phyloP scores from a whole-genome alignment of 2,329 filamentous ascomycete genomes.

The Zymoseptoria tritici region DNA sequence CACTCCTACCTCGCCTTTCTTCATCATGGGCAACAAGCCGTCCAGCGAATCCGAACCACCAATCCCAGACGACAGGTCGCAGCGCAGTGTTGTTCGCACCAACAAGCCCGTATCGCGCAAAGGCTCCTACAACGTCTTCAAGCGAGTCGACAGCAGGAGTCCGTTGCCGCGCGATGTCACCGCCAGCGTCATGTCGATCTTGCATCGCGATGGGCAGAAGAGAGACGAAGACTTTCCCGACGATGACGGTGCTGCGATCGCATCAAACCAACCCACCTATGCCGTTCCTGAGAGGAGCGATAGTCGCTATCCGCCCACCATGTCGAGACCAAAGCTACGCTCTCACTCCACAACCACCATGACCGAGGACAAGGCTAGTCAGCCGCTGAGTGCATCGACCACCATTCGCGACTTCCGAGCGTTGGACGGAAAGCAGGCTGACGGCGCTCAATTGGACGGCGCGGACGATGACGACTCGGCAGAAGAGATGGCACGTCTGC shows the following conservation, averaged over 20 bases:
- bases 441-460: neutral
- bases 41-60: conserved; percentile 15
- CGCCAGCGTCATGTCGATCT: conserved; percentile 19
- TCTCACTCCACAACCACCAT: conserved; percentile 22
- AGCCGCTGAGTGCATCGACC: conserved; percentile 21
- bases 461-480: neutral
- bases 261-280: conserved; percentile 5
- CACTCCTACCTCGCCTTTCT: conserved; percentile 14
- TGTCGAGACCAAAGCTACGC: conserved; percentile 10
- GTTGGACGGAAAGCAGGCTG: conserved; percentile 3
- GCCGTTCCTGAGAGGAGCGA: conserved; percentile 15
- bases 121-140: conserved; percentile 28
- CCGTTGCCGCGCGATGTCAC: conserved; percentile 19
- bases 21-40: conserved; percentile 26
- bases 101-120: conserved; percentile 20
- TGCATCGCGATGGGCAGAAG: conserved; percentile 13
- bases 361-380: conserved; percentile 14
- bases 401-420: conserved; percentile 19
- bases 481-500: neutral
- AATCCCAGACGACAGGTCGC: conserved; percentile 18
- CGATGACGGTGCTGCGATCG: conserved; percentile 6
- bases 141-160: conserved; percentile 22
- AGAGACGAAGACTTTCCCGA: conserved; percentile 10
- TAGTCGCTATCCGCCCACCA: conserved; percentile 7
- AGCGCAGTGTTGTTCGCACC: conserved; percentile 19